Evolutionary conservation across 805 yeast species (phyloP).

Genomic region (Ogataea minuta): DNA sequence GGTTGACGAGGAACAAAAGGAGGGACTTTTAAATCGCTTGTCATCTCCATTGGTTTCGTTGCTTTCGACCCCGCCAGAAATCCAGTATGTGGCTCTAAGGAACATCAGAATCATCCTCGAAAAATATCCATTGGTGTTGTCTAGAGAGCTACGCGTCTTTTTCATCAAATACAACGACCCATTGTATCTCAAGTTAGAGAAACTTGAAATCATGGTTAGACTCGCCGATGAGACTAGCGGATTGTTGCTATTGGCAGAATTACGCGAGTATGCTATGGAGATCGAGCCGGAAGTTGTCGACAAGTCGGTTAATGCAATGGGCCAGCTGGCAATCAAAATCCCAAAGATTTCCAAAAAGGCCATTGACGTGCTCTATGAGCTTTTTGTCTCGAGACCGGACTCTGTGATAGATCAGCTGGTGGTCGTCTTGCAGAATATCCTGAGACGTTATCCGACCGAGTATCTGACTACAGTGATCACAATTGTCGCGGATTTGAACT

Average conservation of each 20-base stretch:
- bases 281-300: constrained; percentile 77
- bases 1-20: constrained; percentile 38
- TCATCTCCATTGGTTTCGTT: constrained; percentile 85
- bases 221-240: constrained; percentile 61
- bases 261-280: constrained; percentile 81
- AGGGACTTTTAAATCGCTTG: constrained; percentile 60
- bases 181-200: constrained; percentile 70
- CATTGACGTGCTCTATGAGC: constrained; percentile 56
- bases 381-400: constrained; percentile 63
- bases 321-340: constrained; percentile 68
- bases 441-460: constrained; percentile 63
- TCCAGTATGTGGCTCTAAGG: constrained; percentile 89
- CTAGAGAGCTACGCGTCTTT: constrained; percentile 82
- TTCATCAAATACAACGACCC: constrained; percentile 88
- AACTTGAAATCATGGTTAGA: constrained; percentile 71
- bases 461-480: constrained; percentile 53
- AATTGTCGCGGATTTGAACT: constrained; percentile 45
- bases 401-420: constrained; percentile 59
- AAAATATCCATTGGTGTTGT: constrained; percentile 76
- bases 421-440: constrained; percentile 58
- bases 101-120: constrained; percentile 88
- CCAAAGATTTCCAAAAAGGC: constrained; percentile 53
- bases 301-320: constrained; percentile 63
- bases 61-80: constrained; percentile 86
- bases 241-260: constrained; percentile 59